Evolutionary conservation across 192 early-diverging fungal genomes (phyloP).

Genomic region (Rhizophlyctis rosea): DNA sequence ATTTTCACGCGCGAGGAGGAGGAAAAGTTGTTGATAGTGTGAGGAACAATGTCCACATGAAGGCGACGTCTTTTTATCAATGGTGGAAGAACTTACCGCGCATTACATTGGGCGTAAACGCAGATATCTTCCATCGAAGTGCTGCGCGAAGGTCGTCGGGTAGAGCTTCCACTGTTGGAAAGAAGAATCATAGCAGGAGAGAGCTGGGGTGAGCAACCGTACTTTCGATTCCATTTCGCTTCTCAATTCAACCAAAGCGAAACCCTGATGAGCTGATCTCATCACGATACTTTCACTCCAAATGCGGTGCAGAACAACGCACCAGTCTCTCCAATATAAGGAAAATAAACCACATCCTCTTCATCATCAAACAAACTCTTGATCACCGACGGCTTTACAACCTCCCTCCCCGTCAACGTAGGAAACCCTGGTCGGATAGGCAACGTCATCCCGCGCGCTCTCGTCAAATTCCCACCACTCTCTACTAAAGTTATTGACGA

Average conservation of each 20-base stretch:
- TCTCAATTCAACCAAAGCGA: neutral
- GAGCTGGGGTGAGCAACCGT: too few species aligned
- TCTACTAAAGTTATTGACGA: neutral
- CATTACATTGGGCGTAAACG: constrained; percentile 43
- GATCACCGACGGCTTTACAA: constrained; percentile 8
- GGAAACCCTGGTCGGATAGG: neutral
- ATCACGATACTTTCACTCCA: neutral
- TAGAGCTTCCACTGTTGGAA: constrained; percentile 26
- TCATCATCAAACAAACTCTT: constrained; percentile 40
- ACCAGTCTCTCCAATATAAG: constrained; percentile 27
- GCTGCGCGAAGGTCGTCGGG: constrained; percentile 18
- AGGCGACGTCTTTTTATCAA: too few species aligned
- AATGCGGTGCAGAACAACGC: neutral
- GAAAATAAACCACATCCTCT: constrained; percentile 40
- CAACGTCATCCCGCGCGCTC: neutral
- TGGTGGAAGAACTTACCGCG: constrained; percentile 27
- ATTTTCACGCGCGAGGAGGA: neutral
- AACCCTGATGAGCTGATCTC: neutral
- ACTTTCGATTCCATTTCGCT: too few species aligned
- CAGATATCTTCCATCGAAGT: constrained; percentile 43
- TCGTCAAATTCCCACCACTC: neutral
- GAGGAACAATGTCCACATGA: neutral
- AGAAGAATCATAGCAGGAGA: too few species aligned
- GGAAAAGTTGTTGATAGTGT: neutral
- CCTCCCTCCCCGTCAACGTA: constrained; percentile 14